Evolutionary conservation across 306 rosid species (phyloP).

Genomic region (Trichosanthes truncata): DNA sequence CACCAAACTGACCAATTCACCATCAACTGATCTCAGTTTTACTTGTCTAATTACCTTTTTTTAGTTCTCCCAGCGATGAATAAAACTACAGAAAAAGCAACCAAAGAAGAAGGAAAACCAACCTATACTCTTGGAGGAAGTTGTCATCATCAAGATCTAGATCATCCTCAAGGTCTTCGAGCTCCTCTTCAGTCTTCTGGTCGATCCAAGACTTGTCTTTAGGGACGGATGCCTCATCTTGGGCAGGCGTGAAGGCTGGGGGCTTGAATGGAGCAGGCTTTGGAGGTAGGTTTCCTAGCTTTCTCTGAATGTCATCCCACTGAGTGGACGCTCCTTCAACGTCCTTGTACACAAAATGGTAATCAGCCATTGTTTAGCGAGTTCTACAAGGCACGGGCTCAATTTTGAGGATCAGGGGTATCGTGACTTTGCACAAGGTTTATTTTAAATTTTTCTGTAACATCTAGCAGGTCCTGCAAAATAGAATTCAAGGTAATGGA

Average conservation of each 20-base stretch:
- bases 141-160: constrained; percentile 73
- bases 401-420: background rate
- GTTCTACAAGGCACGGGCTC: background rate
- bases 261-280: constrained; percentile 80
- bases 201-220: constrained; percentile 77
- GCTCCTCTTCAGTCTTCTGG: constrained; percentile 65
- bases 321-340: constrained; percentile 90
- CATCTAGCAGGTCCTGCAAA: background rate
- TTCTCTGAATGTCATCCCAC: constrained; percentile 89
- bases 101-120: background rate
- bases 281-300: constrained; percentile 72
- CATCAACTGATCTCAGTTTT: background rate
- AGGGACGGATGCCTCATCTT: constrained; percentile 43
- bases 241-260: constrained; percentile 54
- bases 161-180: constrained; percentile 73
- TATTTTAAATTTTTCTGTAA: background rate
- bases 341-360: constrained; percentile 81
- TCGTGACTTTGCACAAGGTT: background rate
- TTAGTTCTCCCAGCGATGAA: background rate
- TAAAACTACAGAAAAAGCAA: background rate
- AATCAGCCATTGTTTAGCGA: constrained; percentile 49
- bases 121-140: constrained; percentile 84
- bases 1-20: background rate
- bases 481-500: background rate
- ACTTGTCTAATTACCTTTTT: background rate